Evolutionary conservation across 2,329 filamentous ascomycete species (phyloP).

Genomic region (Fusarium bulbicola): DNA sequence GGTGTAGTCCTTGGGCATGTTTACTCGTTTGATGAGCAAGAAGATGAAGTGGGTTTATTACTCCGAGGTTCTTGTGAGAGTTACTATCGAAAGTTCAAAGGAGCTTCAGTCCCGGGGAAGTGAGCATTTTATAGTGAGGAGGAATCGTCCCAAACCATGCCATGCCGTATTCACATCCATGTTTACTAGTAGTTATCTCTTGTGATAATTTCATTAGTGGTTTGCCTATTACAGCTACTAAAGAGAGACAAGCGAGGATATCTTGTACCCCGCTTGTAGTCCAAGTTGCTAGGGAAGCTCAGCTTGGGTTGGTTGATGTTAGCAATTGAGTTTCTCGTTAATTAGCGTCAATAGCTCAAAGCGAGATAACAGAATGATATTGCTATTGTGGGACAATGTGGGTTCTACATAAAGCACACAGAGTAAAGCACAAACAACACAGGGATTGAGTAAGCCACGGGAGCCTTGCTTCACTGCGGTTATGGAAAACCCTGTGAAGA

Average conservation of each 20-base stretch:
- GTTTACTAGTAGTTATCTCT: neutral
- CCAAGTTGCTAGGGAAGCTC: neutral
- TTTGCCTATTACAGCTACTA: neutral
- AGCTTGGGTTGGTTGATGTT: neutral
- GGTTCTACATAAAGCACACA: neutral
- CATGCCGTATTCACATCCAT: neutral
- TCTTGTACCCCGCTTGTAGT: neutral
- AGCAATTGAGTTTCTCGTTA: neutral
- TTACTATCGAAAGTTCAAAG: neutral
- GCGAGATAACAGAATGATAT: no score
- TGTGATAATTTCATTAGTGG: neutral
- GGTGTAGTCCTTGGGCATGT: slow-evolving; percentile 45
- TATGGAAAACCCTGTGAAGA: no score
- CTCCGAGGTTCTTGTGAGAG: neutral
- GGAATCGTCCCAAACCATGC: neutral
- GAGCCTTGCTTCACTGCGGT: neutral
- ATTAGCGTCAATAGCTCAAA: neutral
- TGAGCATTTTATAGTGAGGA: neutral
- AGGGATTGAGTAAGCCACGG: neutral
- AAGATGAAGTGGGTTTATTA: neutral
- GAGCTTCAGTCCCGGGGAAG: neutral
- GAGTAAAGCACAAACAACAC: neutral
- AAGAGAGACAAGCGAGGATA: neutral
- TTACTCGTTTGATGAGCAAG: neutral
- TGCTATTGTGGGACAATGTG: neutral